Percentiles rank a stretch among this genome's conserved stretches.
These are phyloP conservation scores for Plasmodium cynomolgi DNA, from an alignment of 169 alveolate genomes.

Conservation along the genomic window DNA sequence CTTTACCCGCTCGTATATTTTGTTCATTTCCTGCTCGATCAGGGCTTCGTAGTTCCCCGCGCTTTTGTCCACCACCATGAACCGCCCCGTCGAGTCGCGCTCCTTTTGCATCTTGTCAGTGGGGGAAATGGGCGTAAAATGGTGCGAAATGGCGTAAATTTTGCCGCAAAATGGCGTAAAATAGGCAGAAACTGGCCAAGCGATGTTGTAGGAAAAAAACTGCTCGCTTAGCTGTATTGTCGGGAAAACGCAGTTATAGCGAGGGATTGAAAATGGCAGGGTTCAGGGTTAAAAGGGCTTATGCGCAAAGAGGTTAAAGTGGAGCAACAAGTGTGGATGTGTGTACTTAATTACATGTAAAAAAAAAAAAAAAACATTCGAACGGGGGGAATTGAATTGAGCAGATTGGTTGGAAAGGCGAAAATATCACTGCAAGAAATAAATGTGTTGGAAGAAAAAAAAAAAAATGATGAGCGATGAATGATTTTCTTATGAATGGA, in stretches of 20 bases:
- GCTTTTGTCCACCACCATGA: constrained; percentile 22
- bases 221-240: not conserved
- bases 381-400: not conserved
- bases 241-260: not conserved
- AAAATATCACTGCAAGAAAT: not conserved
- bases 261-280: not conserved
- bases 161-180: too few relatives aligned
- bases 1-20: constrained; percentile 58
- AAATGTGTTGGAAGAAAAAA: not conserved
- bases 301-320: not conserved
- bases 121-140: not conserved
- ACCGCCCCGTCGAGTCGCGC: constrained; percentile 52
- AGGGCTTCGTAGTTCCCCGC: constrained; percentile 36
- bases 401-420: not conserved
- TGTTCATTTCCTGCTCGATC: constrained; percentile 62
- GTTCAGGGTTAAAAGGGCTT: not conserved
- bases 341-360: not conserved
- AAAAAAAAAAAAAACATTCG: not conserved
- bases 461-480: not conserved
- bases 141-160: not conserved
- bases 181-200: not conserved
- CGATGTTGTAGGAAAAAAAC: not conserved
- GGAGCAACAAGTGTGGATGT: not conserved
- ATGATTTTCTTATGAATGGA: not conserved
- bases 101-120: not conserved